phyloP scores from a whole-genome alignment of 2,329 filamentous ascomycete species.

The Zarea fungicola region DNA sequence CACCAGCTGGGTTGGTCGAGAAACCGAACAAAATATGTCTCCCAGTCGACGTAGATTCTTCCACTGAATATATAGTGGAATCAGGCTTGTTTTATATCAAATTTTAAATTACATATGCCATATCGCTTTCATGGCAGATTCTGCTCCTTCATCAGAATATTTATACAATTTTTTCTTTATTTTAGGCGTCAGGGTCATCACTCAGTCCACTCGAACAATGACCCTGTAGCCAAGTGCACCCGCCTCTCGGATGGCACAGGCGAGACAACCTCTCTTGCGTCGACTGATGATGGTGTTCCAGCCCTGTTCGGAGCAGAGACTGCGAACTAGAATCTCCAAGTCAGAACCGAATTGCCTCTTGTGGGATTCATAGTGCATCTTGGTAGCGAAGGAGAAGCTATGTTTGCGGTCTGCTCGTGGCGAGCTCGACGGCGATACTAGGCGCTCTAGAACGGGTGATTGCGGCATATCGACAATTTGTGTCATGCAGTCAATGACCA shows the following conservation, averaged over 20 bases:
- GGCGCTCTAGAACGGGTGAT: conserved; percentile 41
- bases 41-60: too few species aligned
- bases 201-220: conserved; percentile 54
- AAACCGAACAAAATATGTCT: too few species aligned
- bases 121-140: not conserved
- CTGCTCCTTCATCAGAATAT: not conserved
- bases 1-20: too few species aligned
- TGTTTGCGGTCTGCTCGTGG: conserved; percentile 29
- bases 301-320: conserved; percentile 68
- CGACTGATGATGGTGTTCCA: conserved; percentile 69
- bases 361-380: conserved; percentile 53
- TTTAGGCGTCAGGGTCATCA: not conserved
- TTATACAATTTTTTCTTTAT: not conserved
- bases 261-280: conserved; percentile 61
- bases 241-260: conserved; percentile 70
- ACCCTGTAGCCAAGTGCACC: conserved; percentile 65
- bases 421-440: conserved; percentile 24
- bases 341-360: conserved; percentile 57
- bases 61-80: not conserved
- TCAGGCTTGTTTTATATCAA: too few species aligned
- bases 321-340: conserved; percentile 65
- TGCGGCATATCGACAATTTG: conserved; percentile 42
- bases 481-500: conserved; percentile 61
- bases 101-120: not conserved
- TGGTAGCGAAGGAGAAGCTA: conserved; percentile 39